These are phyloP conservation scores for Starmerella vaccinii DNA, from an alignment of 805 yeast species.

Conservation along the genomic window DNA sequence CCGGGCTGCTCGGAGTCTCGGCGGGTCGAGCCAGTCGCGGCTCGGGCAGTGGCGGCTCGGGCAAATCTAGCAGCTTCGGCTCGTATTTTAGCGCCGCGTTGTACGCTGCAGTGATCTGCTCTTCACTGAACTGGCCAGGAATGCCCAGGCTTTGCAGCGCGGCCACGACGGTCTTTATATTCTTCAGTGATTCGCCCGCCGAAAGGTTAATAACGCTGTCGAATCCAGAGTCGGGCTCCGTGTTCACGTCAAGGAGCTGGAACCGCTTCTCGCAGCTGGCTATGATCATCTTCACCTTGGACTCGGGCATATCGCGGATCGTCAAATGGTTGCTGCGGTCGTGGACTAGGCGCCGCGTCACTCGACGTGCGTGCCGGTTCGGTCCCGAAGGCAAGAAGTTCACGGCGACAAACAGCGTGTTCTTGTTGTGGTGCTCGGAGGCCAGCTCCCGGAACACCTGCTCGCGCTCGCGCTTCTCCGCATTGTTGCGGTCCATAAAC, in stretches of 20 bases:
- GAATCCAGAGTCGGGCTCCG: background rate
- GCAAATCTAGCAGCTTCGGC: background rate
- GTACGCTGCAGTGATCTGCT: background rate
- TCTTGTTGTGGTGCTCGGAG: background rate
- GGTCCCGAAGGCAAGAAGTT: slow-evolving; percentile 1
- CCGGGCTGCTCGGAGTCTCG: no score
- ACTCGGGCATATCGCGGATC: background rate
- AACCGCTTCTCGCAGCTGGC: background rate
- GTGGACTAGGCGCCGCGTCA: background rate
- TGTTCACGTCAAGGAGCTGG: background rate
- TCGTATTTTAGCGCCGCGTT: background rate
- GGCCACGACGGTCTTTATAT: background rate
- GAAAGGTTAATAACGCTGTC: background rate
- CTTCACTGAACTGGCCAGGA: background rate
- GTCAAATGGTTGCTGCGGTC: background rate
- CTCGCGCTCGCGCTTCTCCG: background rate
- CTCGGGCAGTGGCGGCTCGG: background rate
- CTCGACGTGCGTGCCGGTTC: background rate
- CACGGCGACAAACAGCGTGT: background rate
- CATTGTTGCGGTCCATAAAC: slow-evolving; percentile 4
- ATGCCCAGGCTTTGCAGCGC: background rate
- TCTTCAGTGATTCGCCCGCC: background rate
- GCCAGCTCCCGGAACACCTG: background rate
- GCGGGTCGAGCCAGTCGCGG: no score
- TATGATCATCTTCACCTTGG: background rate